phyloP scores from a whole-genome alignment of 768 basidiomycete species.

The Termitomyces bulborhizus region DNA sequence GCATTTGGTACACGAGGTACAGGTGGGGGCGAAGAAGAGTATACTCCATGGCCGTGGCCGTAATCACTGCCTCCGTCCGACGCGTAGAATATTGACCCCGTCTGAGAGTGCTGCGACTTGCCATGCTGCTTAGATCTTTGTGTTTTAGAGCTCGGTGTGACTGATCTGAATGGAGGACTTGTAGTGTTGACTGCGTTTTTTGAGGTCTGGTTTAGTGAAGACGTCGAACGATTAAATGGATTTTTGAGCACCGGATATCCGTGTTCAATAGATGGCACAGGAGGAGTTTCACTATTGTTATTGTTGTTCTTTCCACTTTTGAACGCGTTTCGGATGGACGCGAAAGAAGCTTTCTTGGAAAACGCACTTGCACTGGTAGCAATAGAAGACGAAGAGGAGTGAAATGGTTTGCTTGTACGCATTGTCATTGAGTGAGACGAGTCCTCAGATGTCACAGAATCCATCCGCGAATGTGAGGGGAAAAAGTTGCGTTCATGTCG shows the following conservation, averaged over 20 bases:
- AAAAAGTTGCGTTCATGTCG: slow-evolving; percentile 58
- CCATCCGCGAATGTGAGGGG: slow-evolving; percentile 61
- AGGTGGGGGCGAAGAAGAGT: slow-evolving; percentile 65
- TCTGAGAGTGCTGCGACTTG: slow-evolving; percentile 76
- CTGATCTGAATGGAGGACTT: slow-evolving; percentile 53
- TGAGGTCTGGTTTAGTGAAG: slow-evolving; percentile 56
- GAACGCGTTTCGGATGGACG: slow-evolving; percentile 83
- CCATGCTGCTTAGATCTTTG: slow-evolving; percentile 50
- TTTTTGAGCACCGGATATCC: slow-evolving; percentile 70
- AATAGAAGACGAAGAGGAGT: slow-evolving; percentile 69
- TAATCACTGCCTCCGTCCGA: slow-evolving; percentile 72
- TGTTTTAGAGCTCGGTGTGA: slow-evolving; percentile 49
- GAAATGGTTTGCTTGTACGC: slow-evolving; percentile 52
- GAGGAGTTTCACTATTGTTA: slow-evolving; percentile 59
- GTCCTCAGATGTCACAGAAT: slow-evolving; percentile 74
- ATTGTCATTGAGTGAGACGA: slow-evolving; percentile 58
- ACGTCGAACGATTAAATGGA: slow-evolving; percentile 78
- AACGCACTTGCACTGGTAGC: slow-evolving; percentile 51
- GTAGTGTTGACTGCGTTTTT: slow-evolving; percentile 32
- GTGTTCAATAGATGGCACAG: slow-evolving; percentile 68
- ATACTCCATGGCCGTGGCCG: slow-evolving; percentile 39
- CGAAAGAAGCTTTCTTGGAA: slow-evolving; percentile 78
- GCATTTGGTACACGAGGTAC: slow-evolving; percentile 72
- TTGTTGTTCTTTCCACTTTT: slow-evolving; percentile 54
- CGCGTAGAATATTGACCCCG: slow-evolving; percentile 64